Base-by-base conservation (phyloP, 495 filamentous ascomycete species). In the Friedmanniomyces endolithicus region DNA sequence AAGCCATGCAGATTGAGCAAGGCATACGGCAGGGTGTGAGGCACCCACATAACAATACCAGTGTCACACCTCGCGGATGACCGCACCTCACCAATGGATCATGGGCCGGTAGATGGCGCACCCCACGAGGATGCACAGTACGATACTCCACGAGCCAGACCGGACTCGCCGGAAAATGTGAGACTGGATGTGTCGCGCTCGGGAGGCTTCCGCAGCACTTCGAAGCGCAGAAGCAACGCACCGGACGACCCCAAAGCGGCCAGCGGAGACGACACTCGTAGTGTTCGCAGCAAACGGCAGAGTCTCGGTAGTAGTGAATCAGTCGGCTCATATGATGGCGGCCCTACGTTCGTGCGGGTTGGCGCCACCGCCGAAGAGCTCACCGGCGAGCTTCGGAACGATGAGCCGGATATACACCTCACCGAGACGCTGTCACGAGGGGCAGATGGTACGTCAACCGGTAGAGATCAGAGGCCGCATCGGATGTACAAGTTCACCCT, bases 401-500 rank as follows among this genome's bases (percentile, higher is more conserved):
- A 51, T 19, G 49, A 29, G 11, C 49, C 16, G 0, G n/a, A 27
- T 16, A 41, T 17, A 25, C 45, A 58, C 20, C 35, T 62, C 14
- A 53, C 25, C 22, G 48, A 55, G 16, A 35, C 17, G 17, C 14
- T 20, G 9, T 14, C 35, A 12, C 22, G 20, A 17, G 55, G 24
- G 3, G 39, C 39, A 3, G 34, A 34, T n/a, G 27, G 19, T 1
- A 39, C 43, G 9, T 7, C 45, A 16, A 2, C n/a, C 11, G 39
- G 25, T 2, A 19, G 3, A 14, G 50, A 29, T 1, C 2, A 25
- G 11, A 23, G 33, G 12, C 40, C 44, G 16, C 51, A 55, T 45
- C 52, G 59, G 59, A 94, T 98, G 86, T 88, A 95, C 74, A 89
- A 88, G 62, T 96, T 94, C 69, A 90, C 86, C 1, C 72, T 98